Evolutionary conservation across 2,329 filamentous ascomycete species (phyloP).

Genomic region (Fusarium sp.): DNA sequence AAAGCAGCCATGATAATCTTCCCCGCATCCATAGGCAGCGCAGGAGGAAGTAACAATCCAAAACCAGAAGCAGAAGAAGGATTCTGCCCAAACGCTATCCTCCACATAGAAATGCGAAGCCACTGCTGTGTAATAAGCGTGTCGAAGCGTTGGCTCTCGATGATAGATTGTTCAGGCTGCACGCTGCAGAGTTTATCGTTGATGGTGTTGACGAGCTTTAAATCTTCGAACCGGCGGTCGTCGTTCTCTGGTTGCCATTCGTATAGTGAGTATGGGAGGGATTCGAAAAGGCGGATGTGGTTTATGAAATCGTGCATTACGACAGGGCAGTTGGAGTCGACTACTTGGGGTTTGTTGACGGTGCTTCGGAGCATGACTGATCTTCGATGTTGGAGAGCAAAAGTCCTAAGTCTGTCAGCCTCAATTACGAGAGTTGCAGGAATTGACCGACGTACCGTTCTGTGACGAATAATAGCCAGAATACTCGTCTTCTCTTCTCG

Average conservation of each 20-base stretch:
- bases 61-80: slow-evolving; percentile 37
- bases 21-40: slow-evolving; percentile 49
- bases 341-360: slow-evolving; percentile 48
- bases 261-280: slow-evolving; percentile 47
- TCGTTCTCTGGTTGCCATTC: slow-evolving; percentile 47
- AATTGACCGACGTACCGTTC: slow-evolving; percentile 33
- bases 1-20: slow-evolving; percentile 47
- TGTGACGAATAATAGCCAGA: slow-evolving; percentile 53
- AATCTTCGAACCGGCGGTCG: slow-evolving; percentile 29
- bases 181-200: slow-evolving; percentile 47
- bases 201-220: slow-evolving; percentile 43
- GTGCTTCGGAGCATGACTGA: slow-evolving; percentile 48
- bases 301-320: slow-evolving; percentile 53
- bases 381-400: slow-evolving; percentile 48
- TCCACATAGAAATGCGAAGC: slow-evolving; percentile 50
- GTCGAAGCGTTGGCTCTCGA: slow-evolving; percentile 51
- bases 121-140: slow-evolving; percentile 52
- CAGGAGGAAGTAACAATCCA: slow-evolving; percentile 33
- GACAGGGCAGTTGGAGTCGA: slow-evolving; percentile 49
- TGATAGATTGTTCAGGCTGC: slow-evolving; percentile 45
- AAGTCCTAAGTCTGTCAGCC: slow-evolving; percentile 38
- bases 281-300: slow-evolving; percentile 49
- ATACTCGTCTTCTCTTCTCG: slow-evolving; percentile 48
- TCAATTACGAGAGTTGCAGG: accelerated
- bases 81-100: slow-evolving; percentile 47